Evolutionary conservation across 768 basidiomycete genomes (phyloP), one percentile per base, ranked within the genome.

Genomic region (Galerina marginata): DNA sequence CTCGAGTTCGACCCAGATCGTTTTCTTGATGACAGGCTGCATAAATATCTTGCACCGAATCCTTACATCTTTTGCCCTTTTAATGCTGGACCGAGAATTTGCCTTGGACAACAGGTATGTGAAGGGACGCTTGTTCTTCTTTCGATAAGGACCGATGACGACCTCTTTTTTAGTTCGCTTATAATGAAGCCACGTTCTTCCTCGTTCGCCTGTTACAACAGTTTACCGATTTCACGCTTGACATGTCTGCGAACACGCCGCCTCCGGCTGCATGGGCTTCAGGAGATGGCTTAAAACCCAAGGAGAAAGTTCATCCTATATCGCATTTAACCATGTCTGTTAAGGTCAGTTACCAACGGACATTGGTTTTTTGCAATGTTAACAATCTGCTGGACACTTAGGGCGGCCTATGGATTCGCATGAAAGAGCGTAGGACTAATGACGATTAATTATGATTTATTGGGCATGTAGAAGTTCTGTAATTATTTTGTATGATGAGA

Each of bases 21-120:
- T 14, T 90, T 86, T 77, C 69, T 89, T 46, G 88, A 90, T 57
- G 78, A 80, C 9, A 77, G 88, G 33, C 64, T 85, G 6, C 77
- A 79, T 56, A 81, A 81, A 64, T 85, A 85, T 58, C 74, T 87
- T 16, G 76, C 74, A 0, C 77, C 80, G 2, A 88, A 88, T 60
- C 86, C 87, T 1, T 88, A 83, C 76, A 89, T 91, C 61, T 90
- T 89, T 71, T 72, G 85, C 5, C 87, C 88, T 0, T 89, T 89
- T 74, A 88, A 88, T 59, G 86, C 86, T 0, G 88, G 86, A 1
- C 88, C 87, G 5, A 77, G 88, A 9, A 85, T 87, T 60, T 89
- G 88, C 56, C 77, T 87, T 9, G 88, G 73, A 9, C 73, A 75
- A 58, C 73, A 75, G 65, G 73, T 71, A 33, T 6, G 60, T 44